phyloP scores from a whole-genome alignment of 2,329 filamentous ascomycete genomes.

The Ophiocordyceps camponoti-floridani region DNA sequence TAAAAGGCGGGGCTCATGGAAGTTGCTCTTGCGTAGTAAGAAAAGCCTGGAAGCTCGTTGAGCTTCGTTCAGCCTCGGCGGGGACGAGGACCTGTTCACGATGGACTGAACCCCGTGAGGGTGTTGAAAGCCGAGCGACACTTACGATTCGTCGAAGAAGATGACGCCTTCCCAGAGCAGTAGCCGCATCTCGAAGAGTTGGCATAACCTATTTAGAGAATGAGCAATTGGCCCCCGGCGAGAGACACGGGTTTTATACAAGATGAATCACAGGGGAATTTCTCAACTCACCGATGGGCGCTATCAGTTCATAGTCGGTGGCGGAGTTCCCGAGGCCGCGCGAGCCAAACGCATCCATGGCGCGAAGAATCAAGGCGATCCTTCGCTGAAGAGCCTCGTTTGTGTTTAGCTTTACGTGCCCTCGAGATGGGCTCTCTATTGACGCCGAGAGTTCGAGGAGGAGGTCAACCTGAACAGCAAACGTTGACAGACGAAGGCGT shows the following conservation, averaged over 20 bases:
- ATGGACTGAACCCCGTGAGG: background rate
- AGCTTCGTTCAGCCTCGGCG: conserved; percentile 6
- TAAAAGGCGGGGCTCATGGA: conserved; percentile 49
- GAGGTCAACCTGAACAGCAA: background rate
- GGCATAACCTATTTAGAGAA: conserved; percentile 23
- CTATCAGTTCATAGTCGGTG: conserved; percentile 25
- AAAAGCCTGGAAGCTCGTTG: conserved; percentile 35
- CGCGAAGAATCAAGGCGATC: background rate
- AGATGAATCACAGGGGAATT: background rate
- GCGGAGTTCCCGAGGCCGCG: conserved; percentile 12
- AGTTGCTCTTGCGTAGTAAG: conserved; percentile 49
- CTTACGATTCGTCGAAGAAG: conserved; percentile 29
- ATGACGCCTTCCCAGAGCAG: conserved; percentile 27
- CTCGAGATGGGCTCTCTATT: no score
- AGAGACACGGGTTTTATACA: no score
- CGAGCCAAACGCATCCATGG: background rate
- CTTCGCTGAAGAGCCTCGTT: background rate
- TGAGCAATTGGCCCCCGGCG: background rate
- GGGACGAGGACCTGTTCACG: background rate
- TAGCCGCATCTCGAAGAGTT: conserved; percentile 35
- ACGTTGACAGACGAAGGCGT: no score
- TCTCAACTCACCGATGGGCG: conserved; percentile 33
- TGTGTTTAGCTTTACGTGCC: no score
- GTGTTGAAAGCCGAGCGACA: conserved; percentile 1
- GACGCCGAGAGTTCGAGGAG: background rate